Evolutionary conservation across 179 eudicot genomes (phyloP).

Genomic region (Nepenthes alata): DNA sequence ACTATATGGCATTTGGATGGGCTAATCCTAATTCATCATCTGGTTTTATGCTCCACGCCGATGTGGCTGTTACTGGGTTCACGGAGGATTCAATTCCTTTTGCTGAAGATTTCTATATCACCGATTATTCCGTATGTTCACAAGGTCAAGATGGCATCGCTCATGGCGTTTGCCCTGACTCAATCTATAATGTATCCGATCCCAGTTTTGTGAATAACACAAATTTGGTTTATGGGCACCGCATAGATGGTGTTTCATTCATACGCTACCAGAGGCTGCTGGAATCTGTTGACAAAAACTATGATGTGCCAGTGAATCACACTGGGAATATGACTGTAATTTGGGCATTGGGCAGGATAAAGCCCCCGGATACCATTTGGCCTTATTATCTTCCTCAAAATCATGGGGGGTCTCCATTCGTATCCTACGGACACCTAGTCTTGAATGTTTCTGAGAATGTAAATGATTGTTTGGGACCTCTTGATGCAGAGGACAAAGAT

Average conservation of each 20-base stretch:
- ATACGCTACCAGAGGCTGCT: slow-evolving; percentile 53
- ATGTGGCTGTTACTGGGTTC: slow-evolving; percentile 74
- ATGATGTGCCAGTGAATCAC: slow-evolving; percentile 48
- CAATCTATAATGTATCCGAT: slow-evolving; percentile 34
- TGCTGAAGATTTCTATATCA: slow-evolving; percentile 73
- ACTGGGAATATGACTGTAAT: slow-evolving; percentile 51
- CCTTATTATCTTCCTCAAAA: slow-evolving; percentile 83
- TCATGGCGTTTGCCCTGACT: slow-evolving; percentile 85
- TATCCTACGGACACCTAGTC: slow-evolving; percentile 41
- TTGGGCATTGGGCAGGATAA: slow-evolving; percentile 81
- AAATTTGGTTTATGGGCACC: slow-evolving; percentile 67
- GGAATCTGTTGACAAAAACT: slow-evolving; percentile 47
- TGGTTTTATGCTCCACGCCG: slow-evolving; percentile 57
- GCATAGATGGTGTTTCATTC: slow-evolving; percentile 82
- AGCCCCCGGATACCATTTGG: slow-evolving; percentile 67
- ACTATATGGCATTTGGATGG: slow-evolving; percentile 96
- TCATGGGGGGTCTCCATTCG: slow-evolving; percentile 50
- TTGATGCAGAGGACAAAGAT: slow-evolving; percentile 81
- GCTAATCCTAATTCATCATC: slow-evolving; percentile 50
- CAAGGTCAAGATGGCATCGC: slow-evolving; percentile 34
- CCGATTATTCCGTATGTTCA: slow-evolving; percentile 65
- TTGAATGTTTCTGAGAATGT: slow-evolving; percentile 56
- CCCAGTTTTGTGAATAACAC: slow-evolving; percentile 45
- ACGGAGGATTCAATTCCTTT: slow-evolving; percentile 64
- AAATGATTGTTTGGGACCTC: slow-evolving; percentile 81